Evolutionary conservation across 2,329 filamentous ascomycete species (phyloP).

Genomic region (Paraconiothyrium sp.): DNA sequence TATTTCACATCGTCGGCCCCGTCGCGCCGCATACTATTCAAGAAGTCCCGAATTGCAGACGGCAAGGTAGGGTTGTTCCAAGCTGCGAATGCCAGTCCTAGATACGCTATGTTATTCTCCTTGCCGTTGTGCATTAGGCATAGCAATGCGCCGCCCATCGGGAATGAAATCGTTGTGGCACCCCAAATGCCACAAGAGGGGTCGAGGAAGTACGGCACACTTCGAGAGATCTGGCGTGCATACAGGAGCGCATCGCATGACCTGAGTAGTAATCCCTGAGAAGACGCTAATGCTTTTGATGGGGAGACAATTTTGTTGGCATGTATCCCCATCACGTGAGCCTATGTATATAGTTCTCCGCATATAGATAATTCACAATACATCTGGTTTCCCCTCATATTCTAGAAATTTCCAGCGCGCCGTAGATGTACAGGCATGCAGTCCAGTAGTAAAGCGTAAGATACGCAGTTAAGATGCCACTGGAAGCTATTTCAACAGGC

Average conservation of each 20-base stretch:
- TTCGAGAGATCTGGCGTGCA: slow-evolving; percentile 35
- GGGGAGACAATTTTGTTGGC: neutral
- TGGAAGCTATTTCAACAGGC: slow-evolving; percentile 26
- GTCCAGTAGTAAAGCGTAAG: slow-evolving; percentile 39
- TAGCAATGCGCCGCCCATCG: slow-evolving; percentile 32
- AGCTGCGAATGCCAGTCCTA: slow-evolving; percentile 20
- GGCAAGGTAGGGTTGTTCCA: slow-evolving; percentile 32
- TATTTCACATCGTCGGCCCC: neutral
- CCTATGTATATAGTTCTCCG: too few species aligned
- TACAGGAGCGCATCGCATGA: slow-evolving; percentile 22
- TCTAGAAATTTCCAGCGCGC: slow-evolving; percentile 15
- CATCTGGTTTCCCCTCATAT: too few species aligned
- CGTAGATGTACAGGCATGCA: slow-evolving; percentile 32
- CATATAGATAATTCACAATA: too few species aligned
- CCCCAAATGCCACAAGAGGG: slow-evolving; percentile 33
- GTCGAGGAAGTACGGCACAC: slow-evolving; percentile 36
- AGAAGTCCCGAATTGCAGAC: slow-evolving; percentile 31
- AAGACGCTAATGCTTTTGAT: neutral
- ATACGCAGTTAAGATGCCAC: slow-evolving; percentile 27
- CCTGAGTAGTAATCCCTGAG: neutral
- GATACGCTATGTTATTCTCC: slow-evolving; percentile 26
- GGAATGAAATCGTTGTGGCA: slow-evolving; percentile 30
- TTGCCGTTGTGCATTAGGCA: slow-evolving; percentile 27
- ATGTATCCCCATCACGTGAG: too few species aligned
- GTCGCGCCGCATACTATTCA: slow-evolving; percentile 28